These are phyloP conservation scores for Rhododendron mucronatum DNA, from an alignment of 148 eudicot genomes.

Conservation along the genomic window DNA sequence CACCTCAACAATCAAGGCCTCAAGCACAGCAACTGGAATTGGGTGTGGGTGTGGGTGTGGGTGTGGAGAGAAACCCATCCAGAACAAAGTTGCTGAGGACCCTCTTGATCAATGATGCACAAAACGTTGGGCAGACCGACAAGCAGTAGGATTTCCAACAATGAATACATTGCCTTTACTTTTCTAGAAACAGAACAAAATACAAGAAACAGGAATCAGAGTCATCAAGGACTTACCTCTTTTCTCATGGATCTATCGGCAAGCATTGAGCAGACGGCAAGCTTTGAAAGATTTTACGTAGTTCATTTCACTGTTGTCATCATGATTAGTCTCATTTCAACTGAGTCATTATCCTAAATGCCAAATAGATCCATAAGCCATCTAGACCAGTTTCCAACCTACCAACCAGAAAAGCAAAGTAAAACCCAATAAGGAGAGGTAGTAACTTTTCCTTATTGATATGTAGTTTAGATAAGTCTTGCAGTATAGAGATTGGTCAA, in stretches of 20 bases:
- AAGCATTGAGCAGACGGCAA: constrained; percentile 76
- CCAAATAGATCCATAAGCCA: constrained; percentile 79
- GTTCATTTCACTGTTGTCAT: constrained; percentile 16
- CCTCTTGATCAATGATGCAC: constrained; percentile 53
- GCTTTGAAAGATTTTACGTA: constrained; percentile 45
- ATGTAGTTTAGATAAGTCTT: not conserved
- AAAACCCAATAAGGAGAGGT: not conserved
- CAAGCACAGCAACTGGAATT: constrained; percentile 34
- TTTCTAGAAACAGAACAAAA: not conserved
- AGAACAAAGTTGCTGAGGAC: constrained; percentile 70
- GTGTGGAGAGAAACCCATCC: constrained; percentile 56
- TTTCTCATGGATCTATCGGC: constrained; percentile 65
- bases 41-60: constrained; percentile 37
- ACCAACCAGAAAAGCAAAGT: constrained; percentile 5
- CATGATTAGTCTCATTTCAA: constrained; percentile 24
- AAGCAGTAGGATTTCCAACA: constrained; percentile 17
- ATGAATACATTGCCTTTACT: not conserved
- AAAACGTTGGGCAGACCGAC: constrained; percentile 77
- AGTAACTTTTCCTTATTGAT: not conserved
- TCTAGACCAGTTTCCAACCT: constrained; percentile 89
- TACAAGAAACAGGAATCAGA: not conserved
- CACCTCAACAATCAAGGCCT: constrained; percentile 43
- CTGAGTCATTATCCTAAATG: constrained; percentile 39
- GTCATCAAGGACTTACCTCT: constrained; percentile 43
- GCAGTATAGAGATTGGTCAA: not conserved